Conservation (phyloP, 148 eudicot genomes). For the Diospyros kaki region DNA sequence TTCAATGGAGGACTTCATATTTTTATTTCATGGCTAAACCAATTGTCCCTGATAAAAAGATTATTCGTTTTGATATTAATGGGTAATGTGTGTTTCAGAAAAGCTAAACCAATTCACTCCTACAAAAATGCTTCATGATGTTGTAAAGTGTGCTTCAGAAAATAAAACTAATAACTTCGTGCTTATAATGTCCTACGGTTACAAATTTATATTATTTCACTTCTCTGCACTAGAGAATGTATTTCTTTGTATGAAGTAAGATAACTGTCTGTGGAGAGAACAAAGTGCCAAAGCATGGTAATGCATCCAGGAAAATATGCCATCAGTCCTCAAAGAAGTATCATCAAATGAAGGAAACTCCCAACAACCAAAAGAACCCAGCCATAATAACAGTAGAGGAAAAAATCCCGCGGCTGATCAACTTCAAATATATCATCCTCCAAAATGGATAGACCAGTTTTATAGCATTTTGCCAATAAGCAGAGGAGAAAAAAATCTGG, state of each 20-base stretch:
- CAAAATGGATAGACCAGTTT: constrained; percentile 55
- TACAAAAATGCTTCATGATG: constrained; percentile 3
- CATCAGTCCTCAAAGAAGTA: not conserved
- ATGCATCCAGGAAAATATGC: not conserved
- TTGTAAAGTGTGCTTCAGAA: not conserved
- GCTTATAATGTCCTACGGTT: too few species aligned
- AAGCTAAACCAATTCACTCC: too few species aligned
- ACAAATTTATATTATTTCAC: not conserved
- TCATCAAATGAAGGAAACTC: not conserved
- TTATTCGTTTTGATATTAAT: not conserved
- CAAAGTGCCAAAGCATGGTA: not conserved
- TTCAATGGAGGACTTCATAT: too few species aligned
- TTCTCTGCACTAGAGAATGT: too few species aligned
- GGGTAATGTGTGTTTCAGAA: too few species aligned
- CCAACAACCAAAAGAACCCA: constrained; percentile 28
- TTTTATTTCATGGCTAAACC: not conserved
- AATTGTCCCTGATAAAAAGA: not conserved
- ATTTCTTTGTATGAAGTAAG: not conserved
- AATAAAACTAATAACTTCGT: not conserved
- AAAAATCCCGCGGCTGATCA: constrained; percentile 82
- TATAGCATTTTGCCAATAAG: constrained; percentile 75
- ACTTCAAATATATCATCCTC: constrained; percentile 83
- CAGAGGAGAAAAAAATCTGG: constrained; percentile 86
- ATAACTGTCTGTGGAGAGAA: not conserved
- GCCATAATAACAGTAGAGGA: constrained; percentile 93